Conservation (phyloP, 345 rosid genomes). For the Lepidium didymum region DNA sequence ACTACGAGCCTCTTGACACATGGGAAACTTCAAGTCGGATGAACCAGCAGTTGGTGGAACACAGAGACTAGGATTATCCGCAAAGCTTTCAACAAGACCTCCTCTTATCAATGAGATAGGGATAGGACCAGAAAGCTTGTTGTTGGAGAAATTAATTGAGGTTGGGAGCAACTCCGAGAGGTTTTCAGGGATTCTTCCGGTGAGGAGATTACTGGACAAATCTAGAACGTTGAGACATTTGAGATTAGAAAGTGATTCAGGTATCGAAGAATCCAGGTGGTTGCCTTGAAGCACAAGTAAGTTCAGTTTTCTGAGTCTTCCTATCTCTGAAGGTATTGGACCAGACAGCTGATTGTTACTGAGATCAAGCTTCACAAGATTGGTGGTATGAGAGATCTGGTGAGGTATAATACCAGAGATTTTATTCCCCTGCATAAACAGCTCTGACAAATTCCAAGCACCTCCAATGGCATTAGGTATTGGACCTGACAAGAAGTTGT, state of each 20-base stretch:
- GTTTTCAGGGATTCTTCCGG: conserved; percentile 67
- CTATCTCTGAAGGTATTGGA: conserved; percentile 68
- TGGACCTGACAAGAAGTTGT: conserved; percentile 63
- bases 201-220: conserved; percentile 62
- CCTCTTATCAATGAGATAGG: conserved; percentile 61
- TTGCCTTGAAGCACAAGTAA: conserved; percentile 66
- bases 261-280: conserved; percentile 55
- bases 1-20: conserved; percentile 40
- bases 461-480: conserved; percentile 44
- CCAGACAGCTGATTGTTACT: conserved; percentile 70
- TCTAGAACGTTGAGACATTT: conserved; percentile 84
- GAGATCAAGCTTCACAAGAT: conserved; percentile 85
- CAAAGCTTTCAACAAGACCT: conserved; percentile 72
- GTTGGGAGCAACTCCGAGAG: conserved; percentile 59
- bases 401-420: conserved; percentile 65
- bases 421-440: conserved; percentile 66
- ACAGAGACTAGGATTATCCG: conserved; percentile 82
- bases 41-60: conserved; percentile 44
- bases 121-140: conserved; percentile 77
- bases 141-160: conserved; percentile 71
- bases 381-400: conserved; percentile 55
- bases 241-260: conserved; percentile 55
- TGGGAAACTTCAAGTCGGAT: conserved; percentile 41
- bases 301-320: conserved; percentile 64
- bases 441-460: conserved; percentile 74